Base-by-base conservation (phyloP, 1,284 basidiomycete species). In the Laetiporus sulphureus region DNA sequence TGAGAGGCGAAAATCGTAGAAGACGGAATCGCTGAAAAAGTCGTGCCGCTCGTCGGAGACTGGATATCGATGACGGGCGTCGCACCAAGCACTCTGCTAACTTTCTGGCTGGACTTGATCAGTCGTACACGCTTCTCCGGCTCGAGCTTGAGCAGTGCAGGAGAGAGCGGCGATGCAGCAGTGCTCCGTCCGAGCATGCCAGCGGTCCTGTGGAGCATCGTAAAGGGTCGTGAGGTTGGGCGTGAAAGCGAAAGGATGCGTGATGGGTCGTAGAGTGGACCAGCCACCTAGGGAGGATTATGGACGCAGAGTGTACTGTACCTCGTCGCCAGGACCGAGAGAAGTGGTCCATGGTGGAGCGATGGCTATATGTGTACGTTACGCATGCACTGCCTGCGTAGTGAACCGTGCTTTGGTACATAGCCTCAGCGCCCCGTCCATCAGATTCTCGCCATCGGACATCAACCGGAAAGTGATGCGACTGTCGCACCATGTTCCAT, bases 61-160 rank as follows among this genome's bases (percentile, higher is more conserved):
- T 47, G 29, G 24, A 53, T 41, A 32, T 55, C 54, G 21, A 52
- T 36, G 29, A 49, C 23, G 23, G 50, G 52, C 24, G 44, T 50
- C 29, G 48, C 41, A 4, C 52, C 52, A 5, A 52, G 45, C 29
- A 55, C 33, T 39, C 48, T 41, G 27, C 44, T 45, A 22, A 53
- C 39, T 42, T 55, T 55, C 40, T 51, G 47, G 41, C 50, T 49
- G 0, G 54, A 52, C 43, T 46, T 52, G 30, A 49, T 42, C 21
- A 53, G 33, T 19, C 48, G 42, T 23, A 36, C 32, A 33, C 52
- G 50, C 41, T 53, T 48, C 47, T 52, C 47, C 18, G 50, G 46
- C 19, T 50, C 47, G 29, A 53, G 51, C 41, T 41, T 50, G 37
- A 47, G 44, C 32, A 46, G 44, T 3, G 46, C 42, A 6, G 47